phyloP scores from a whole-genome alignment of 495 filamentous ascomycete genomes.

The Annulohypoxylon maeteangense region DNA sequence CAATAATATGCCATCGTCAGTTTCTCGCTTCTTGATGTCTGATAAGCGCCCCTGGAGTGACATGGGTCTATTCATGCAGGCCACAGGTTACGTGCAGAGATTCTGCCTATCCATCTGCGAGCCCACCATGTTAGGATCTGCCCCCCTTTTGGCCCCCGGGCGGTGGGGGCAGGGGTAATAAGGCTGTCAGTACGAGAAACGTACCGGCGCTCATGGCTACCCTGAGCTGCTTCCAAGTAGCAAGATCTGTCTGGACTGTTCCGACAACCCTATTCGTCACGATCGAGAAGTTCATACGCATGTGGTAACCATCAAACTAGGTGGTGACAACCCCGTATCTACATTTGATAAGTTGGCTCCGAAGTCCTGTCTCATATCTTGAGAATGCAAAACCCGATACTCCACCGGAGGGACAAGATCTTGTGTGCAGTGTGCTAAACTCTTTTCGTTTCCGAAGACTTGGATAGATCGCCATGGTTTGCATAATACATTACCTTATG shows the following conservation, averaged over 20 bases:
- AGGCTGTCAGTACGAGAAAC: slow-evolving; percentile 27
- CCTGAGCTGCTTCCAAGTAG: slow-evolving; percentile 25
- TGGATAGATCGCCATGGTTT: not conserved
- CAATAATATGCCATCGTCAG: not conserved
- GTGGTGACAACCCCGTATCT: slow-evolving; percentile 17
- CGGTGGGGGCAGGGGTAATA: slow-evolving; percentile 30
- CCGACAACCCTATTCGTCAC: slow-evolving; percentile 18
- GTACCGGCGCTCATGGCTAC: slow-evolving; percentile 19
- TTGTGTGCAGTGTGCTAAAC: not conserved
- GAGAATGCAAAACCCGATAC: not conserved
- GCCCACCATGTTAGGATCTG: slow-evolving; percentile 19
- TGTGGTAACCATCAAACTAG: slow-evolving; percentile 20
- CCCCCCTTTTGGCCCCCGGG: slow-evolving; percentile 25
- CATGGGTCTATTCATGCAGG: slow-evolving; percentile 26
- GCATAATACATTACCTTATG: not conserved
- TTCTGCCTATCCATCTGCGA: not conserved
- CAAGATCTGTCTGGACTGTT: slow-evolving; percentile 21
- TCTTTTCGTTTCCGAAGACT: not conserved
- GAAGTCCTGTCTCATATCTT: slow-evolving; percentile 13
- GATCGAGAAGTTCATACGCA: slow-evolving; percentile 16
- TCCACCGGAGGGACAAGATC: not conserved
- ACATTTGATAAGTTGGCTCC: not conserved
- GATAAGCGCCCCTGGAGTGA: slow-evolving; percentile 18
- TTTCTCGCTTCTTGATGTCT: slow-evolving; percentile 12
- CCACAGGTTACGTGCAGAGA: slow-evolving; percentile 23